Percentiles rank a stretch among this genome's conserved stretches.
Conservation (phyloP, 78 protist genomes). For the Pigoraptor vietnamica region DNA sequence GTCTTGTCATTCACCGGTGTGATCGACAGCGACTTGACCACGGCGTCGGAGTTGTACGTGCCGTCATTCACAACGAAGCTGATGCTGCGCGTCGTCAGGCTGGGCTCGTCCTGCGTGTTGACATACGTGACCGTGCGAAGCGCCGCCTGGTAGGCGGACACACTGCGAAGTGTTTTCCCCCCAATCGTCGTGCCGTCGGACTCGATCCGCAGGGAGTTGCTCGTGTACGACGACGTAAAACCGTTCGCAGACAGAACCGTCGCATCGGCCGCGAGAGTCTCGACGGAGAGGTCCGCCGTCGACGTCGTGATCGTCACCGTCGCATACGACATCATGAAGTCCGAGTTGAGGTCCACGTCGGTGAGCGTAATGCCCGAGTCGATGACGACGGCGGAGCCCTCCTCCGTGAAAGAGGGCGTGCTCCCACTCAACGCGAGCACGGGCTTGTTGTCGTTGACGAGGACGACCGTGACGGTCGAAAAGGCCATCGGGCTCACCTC, state of each 20-base stretch:
- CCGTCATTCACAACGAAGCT: background rate
- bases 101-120: background rate
- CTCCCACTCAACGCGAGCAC: background rate
- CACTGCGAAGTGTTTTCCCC: too few relatives aligned
- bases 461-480: background rate
- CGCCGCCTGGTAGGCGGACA: background rate
- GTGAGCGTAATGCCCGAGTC: background rate
- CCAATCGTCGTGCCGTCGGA: background rate
- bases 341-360: background rate
- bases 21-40: background rate
- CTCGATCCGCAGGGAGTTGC: background rate
- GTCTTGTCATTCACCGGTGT: background rate
- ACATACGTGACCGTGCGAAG: background rate
- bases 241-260: background rate
- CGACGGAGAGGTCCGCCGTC: background rate
- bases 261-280: background rate
- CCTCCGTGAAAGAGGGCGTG: background rate
- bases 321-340: background rate
- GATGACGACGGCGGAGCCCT: background rate
- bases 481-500: background rate
- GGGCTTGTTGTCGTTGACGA: background rate
- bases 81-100: background rate
- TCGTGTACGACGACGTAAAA: background rate
- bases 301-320: background rate
- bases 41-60: background rate